Percentiles rank a stretch among this genome's conserved stretches.
Evolutionary conservation across 306 rosid genomes (phyloP).

Genomic region (Malus domestica): DNA sequence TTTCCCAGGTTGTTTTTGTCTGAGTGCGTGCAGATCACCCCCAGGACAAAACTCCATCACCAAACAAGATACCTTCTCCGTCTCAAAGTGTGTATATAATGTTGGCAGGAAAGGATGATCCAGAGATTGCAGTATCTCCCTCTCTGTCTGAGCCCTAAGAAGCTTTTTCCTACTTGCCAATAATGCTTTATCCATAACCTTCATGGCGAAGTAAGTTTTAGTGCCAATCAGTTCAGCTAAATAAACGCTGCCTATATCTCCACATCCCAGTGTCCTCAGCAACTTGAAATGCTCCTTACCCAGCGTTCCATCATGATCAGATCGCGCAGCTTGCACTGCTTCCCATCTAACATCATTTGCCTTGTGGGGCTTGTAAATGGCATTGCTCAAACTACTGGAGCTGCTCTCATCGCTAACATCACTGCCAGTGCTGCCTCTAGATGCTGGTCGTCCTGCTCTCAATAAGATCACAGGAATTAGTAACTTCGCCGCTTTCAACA

Average conservation of each 20-base stretch:
- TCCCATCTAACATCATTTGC: conserved; percentile 93
- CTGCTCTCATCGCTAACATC: conserved; percentile 89
- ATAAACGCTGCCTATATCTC: conserved; percentile 88
- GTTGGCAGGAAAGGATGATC: conserved; percentile 99
- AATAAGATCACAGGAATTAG: conserved; percentile 45
- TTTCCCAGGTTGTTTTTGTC: conserved; percentile 87
- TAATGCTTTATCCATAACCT: conserved; percentile 79
- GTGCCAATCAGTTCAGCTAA: conserved; percentile 77
- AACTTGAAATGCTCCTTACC: conserved; percentile 75
- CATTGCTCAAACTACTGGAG: conserved; percentile 62
- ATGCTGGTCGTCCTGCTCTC: conserved; percentile 86
- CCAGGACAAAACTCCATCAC: conserved; percentile 97
- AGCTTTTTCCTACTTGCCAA: conserved; percentile 82
- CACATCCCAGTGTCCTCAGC: conserved; percentile 75
- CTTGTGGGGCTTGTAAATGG: conserved; percentile 77
- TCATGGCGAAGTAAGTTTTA: conserved; percentile 86
- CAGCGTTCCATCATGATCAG: conserved; percentile 54
- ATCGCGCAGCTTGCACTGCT: conserved; percentile 73
- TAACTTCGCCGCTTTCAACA: conserved; percentile 54
- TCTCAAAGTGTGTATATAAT: conserved; percentile 75
- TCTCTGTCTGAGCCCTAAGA: conserved; percentile 78
- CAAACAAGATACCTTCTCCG: conserved; percentile 75
- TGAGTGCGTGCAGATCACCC: conserved; percentile 82
- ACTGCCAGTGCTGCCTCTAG: conserved; percentile 84
- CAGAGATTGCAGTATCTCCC: conserved; percentile 86